phyloP scores from a whole-genome alignment of 805 yeast genomes.

The Kodamaea kakaduensis region DNA sequence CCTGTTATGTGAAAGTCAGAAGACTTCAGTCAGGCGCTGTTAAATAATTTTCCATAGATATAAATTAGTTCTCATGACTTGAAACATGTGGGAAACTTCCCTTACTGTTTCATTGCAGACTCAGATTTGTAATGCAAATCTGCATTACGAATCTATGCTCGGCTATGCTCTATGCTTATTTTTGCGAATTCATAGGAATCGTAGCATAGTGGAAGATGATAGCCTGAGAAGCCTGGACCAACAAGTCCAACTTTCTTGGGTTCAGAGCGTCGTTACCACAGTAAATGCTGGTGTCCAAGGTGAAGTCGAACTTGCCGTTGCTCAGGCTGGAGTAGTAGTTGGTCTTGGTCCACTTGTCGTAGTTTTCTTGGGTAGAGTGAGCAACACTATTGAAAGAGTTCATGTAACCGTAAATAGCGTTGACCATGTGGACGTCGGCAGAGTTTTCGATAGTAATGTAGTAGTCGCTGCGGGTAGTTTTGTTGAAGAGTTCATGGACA shows the following conservation, averaged over 20 bases:
- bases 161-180: too few species aligned
- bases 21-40: too few species aligned
- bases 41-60: too few species aligned
- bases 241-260: constrained; percentile 11
- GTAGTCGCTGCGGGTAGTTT: constrained; percentile 4
- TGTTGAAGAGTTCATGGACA: constrained; percentile 17
- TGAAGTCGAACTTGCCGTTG: not conserved
- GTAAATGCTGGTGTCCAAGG: constrained; percentile 1
- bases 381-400: too few species aligned
- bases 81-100: too few species aligned
- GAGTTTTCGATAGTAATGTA: constrained; percentile 9
- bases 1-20: too few species aligned
- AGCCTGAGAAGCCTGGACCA: constrained; percentile 17
- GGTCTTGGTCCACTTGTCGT: constrained; percentile 4
- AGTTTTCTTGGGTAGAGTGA: not conserved
- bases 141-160: too few species aligned
- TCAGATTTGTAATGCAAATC: too few species aligned
- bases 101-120: too few species aligned
- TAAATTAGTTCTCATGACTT: too few species aligned
- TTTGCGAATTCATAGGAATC: too few species aligned
- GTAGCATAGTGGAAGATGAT: constrained; percentile 15
- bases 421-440: constrained; percentile 13
- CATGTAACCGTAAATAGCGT: constrained; percentile 14
- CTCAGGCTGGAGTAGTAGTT: too few species aligned
- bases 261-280: constrained; percentile 11